Evolutionary conservation across 495 filamentous ascomycete genomes (phyloP), one percentile per base, ranked within the genome.

Genomic region (Haplographium delicatum): DNA sequence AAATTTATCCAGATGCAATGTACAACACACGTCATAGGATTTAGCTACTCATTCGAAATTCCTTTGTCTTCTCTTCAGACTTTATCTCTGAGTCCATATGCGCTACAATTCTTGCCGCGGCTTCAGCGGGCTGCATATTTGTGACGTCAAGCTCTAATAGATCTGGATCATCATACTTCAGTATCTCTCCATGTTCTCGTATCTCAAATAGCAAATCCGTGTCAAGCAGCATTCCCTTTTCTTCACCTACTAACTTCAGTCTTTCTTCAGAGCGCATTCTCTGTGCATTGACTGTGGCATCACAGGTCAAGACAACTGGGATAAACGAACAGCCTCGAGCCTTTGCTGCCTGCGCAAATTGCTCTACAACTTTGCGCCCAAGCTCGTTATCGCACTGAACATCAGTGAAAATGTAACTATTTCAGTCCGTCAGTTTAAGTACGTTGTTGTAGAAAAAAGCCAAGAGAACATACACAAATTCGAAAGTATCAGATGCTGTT

Each of bases 191-290:
- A 7, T 22, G 10, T 15, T 7, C 20, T 25, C 40, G 20, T 22
- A 43, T 22, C 40, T 25, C 40, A 20, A 4, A 4, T 22, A 43
- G 19, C 40, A 43, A 4, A 19, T 10, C 40, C 15, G 7, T 8
- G 15, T 43, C 40, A 8, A 24, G 5, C 40, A 43, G 25, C 40
- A 43, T 20, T 19, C 40, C 40, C 40, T 43, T 43, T 24, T 22
- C 22, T 7, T 43, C 15, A 20, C 9, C 40, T 9, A 43, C 16
- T 9, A 43, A 19, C 20, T 15, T 5, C 15, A 22, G 15, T 25
- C 40, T 43, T 22, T 43, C 40, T 15, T 43, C 16, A 24, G 16
- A 22, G 4, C 40, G 16, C 19, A 43, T 43, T 8, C 40, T 19
- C 40, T 25, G 4, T 6, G 7, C 7, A 25, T 43, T 43, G 4